Evolutionary conservation across 2,329 filamentous ascomycete species (phyloP).

Genomic region (Trichoderma simmonsii): DNA sequence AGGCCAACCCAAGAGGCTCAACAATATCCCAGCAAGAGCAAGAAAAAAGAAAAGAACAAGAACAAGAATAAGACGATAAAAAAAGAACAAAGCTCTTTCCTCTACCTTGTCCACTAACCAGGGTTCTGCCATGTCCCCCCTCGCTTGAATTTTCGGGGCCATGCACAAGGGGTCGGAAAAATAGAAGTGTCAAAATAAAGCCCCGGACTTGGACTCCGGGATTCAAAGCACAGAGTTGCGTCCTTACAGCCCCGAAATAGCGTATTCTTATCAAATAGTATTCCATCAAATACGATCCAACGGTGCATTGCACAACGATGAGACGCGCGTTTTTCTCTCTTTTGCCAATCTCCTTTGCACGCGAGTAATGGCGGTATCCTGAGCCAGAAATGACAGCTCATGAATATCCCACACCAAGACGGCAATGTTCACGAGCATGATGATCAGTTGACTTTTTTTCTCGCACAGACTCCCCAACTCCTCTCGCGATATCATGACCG

Average conservation of each 20-base stretch:
- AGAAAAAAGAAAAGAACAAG: not conserved
- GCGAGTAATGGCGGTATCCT: not conserved
- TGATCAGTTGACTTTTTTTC: not conserved
- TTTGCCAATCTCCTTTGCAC: not conserved
- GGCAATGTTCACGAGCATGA: not conserved
- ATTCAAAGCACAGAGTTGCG: not conserved
- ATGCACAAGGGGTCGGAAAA: not conserved
- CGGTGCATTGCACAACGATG: not conserved
- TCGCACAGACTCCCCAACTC: not conserved
- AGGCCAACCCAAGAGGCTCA: not conserved
- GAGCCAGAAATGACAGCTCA: not conserved
- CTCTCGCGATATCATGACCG: not conserved
- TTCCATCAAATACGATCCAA: not conserved
- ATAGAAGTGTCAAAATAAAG: not conserved
- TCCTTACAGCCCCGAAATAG: not conserved
- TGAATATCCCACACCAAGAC: not conserved
- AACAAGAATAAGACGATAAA: not conserved
- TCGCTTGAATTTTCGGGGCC: not conserved
- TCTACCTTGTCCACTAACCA: not conserved
- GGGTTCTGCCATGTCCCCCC: not conserved
- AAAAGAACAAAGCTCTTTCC: not conserved
- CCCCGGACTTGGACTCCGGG: not conserved
- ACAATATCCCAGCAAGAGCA: not conserved
- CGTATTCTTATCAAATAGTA: not conserved
- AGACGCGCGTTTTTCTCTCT: not conserved